These are phyloP conservation scores for Clitoria ternatea DNA, from an alignment of 306 rosid genomes.

Conservation along the genomic window DNA sequence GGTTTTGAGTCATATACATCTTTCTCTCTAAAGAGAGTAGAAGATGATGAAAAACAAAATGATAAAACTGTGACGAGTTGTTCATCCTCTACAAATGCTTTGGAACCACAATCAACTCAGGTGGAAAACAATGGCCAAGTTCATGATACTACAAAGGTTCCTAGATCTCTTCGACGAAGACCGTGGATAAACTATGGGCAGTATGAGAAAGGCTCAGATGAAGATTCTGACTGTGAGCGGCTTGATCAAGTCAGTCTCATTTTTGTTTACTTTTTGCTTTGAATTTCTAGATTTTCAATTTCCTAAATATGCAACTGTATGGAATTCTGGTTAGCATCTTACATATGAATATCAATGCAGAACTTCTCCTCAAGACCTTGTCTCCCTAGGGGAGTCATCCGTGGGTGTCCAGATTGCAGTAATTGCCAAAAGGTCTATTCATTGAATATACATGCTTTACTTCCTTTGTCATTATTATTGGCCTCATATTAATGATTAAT, in stretches of 20 bases:
- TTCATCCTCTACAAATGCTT: conserved; percentile 41
- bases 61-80: conserved; percentile 40
- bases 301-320: conserved; percentile 7
- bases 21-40: conserved; percentile 50
- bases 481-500: conserved; percentile 19
- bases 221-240: conserved; percentile 59
- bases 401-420: conserved; percentile 86
- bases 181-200: conserved; percentile 62
- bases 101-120: conserved; percentile 50
- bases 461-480: neutral
- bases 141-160: conserved; percentile 47
- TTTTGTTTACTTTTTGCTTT: conserved; percentile 22
- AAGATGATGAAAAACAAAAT: conserved; percentile 46
- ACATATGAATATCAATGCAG: conserved; percentile 49
- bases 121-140: conserved; percentile 41
- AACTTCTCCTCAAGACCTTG: conserved; percentile 44
- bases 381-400: conserved; percentile 83
- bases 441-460: neutral
- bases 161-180: conserved; percentile 67
- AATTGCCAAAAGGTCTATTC: conserved; percentile 79
- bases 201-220: conserved; percentile 49
- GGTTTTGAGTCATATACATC: conserved; percentile 92
- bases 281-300: conserved; percentile 22
- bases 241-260: conserved; percentile 62
- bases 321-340: conserved; percentile 28